Base-by-base conservation (phyloP, 768 basidiomycete genomes). In the Podaxis sp. region DNA sequence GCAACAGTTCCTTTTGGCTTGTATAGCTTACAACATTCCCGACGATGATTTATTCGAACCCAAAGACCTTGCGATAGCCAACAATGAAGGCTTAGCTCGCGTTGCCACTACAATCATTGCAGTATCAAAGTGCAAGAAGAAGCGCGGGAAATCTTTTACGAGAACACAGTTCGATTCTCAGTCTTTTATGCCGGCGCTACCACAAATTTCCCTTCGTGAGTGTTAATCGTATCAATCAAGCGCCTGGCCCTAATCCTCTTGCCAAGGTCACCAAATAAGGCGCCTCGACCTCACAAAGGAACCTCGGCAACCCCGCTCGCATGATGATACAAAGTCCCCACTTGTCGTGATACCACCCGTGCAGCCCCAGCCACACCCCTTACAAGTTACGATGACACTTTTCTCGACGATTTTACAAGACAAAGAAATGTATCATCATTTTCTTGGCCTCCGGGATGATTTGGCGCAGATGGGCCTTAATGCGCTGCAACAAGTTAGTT, bases 401-500 rank as follows among this genome's bases (percentile, higher is more conserved):
- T n/a, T 55, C 23, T 55, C 55, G 37, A 46, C 40, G 28, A 55
- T 55, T 9, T n/a, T 55, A 2, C 4, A 35, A 25, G 38, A 55
- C 3, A 55, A 55, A 55, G 42, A 42, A 2, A 44, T 37, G 7
- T 63, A 59, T 14, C 57, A 50, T 21, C 42, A 47, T n/a, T 36
- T 63, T 9, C 23, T 63, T 16, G 40, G 32, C 6, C 42, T 63
- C 13, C 21, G 42, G 21, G 50, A 32, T 9, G 27, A 54, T 1
- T 35, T 48, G 18, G 57, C 62, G 2, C 57, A 59, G 42, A 16
- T 40, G 23, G 27, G 35, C 21, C 35, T 63, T 2, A 37, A 63
- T 40, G 21, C 57, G 4, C 21, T 63, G 3, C 57, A 63, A 37
- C 50, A 47, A 18, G 62, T 59, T 10, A 47, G 57, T 27, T 25